Evolutionary conservation across 305 asterid genomes (phyloP).

Genomic region (Fraxinus platypoda): DNA sequence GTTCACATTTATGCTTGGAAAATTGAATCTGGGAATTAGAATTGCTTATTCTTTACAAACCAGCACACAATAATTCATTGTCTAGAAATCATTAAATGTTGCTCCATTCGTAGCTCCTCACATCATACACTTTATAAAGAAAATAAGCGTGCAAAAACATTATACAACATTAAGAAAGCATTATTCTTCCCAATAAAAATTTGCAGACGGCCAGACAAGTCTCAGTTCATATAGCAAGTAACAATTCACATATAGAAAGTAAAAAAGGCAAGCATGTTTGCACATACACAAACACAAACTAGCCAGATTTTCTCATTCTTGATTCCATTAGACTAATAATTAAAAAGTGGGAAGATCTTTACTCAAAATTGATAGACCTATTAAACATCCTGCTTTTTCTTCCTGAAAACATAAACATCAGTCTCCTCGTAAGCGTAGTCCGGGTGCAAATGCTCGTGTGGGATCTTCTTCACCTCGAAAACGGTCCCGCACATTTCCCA

Average conservation of each 20-base stretch:
- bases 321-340: not conserved
- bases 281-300: not conserved
- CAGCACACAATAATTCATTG: not conserved
- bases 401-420: conserved; percentile 68
- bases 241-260: not conserved
- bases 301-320: not conserved
- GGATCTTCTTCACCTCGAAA: conserved; percentile 68
- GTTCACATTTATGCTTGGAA: not conserved
- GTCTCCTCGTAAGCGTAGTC: conserved; percentile 86
- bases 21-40: not conserved
- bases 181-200: not conserved
- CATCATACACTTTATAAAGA: not conserved
- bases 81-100: not conserved
- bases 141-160: not conserved
- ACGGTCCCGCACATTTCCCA: conserved; percentile 58
- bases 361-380: conserved; percentile 3
- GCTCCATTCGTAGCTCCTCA: not conserved
- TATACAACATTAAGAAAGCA: not conserved
- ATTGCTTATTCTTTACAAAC: not conserved
- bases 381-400: conserved; percentile 45
- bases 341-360: conserved; percentile 2
- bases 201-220: not conserved
- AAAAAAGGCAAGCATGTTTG: not conserved
- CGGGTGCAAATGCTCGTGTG: conserved; percentile 80
- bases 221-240: not conserved